Percentiles rank a stretch among this genome's conserved stretches.
Evolutionary conservation across 768 basidiomycete genomes (phyloP).

Genomic region (Ramaria rubella): DNA sequence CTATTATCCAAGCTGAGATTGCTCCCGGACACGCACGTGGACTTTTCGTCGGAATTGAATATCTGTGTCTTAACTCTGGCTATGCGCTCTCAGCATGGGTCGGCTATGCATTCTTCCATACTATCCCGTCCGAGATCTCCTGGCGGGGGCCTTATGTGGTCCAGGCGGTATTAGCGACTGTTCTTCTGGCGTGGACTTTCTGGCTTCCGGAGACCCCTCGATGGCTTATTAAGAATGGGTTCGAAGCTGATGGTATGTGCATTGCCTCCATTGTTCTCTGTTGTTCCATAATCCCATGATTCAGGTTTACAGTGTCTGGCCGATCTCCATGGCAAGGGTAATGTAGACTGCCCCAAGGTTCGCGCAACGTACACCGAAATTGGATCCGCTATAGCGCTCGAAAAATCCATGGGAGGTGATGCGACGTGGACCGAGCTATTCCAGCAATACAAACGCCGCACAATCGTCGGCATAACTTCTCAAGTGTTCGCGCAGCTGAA

Average conservation of each 20-base stretch:
- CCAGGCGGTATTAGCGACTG: background rate
- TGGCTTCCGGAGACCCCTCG: conserved; percentile 32
- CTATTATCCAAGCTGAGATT: conserved; percentile 7
- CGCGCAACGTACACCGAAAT: conserved; percentile 9
- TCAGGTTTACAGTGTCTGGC: conserved; percentile 5
- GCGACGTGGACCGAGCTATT: conserved; percentile 16
- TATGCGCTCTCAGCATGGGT: conserved; percentile 7
- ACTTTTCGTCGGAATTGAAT: conserved; percentile 26
- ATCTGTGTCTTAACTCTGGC: conserved; percentile 39
- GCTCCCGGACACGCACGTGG: conserved; percentile 8
- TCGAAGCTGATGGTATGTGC: background rate
- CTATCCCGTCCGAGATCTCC: conserved; percentile 7
- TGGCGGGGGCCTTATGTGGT: conserved; percentile 9
- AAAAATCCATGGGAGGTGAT: conserved; percentile 1
- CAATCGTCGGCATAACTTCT: conserved; percentile 5
- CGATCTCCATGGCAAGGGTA: conserved; percentile 8
- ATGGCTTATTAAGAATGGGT: conserved; percentile 13
- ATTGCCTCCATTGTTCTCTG: background rate
- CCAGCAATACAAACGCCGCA: background rate
- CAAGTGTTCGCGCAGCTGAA: conserved; percentile 43
- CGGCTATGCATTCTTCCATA: conserved; percentile 27
- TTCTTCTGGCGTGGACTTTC: conserved; percentile 4
- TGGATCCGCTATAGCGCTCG: conserved; percentile 1
- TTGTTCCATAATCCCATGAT: background rate
- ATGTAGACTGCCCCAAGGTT: conserved; percentile 1